Base-by-base conservation (phyloP, 306 rosid genomes). In the Phaseolus lunatus region DNA sequence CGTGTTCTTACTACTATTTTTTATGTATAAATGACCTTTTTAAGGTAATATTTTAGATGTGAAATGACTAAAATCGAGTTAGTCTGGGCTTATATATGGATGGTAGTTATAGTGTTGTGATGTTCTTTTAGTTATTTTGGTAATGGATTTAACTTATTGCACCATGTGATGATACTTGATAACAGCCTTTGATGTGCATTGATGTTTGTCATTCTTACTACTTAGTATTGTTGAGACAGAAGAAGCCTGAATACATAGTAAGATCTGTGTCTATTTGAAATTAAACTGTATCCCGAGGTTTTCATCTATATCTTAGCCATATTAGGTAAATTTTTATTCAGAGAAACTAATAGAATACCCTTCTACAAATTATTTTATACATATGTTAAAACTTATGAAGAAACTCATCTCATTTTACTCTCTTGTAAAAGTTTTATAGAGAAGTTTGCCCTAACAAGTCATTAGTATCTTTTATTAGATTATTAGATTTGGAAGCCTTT, bases 151-250 rank as follows among this genome's bases (percentile, higher is more conserved):
- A 45, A 7, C 56, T 44, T 45, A 5, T 16, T 76, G 43, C 64
- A 45, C 49, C 0, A 20, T 14, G 53, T 43, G 82, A 50, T 31
- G 79, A 43, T 43, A 56, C 15, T 54, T 61, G 53, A 31, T 53
- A 31, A 23, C 24, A 39, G 33, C 33, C 57, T 47, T 27, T 31
- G 64, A 54, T 47, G 29, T 63, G 44, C 23, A n/a, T 62, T 73
- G 62, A n/a, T 70, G 10, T 56, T 27, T 72, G 14, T 19, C 53
- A 58, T 77, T 67, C 72, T 78, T 67, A 57, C 67, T 80, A 29
- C 27, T 10, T 8, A 49, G 65, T 35, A 50, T 48, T 15, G 10
- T 19, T 58, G 20, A 56, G 22, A 52, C 49, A 27, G 43, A 26
- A 27, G 41, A 26, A 59, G 19, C 39, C 39, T 4, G 0, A 19